Evolutionary conservation across 176 grass and related monocot genomes (phyloP), one percentile per base, ranked within the genome.

Genomic region (Zizania latifolia): DNA sequence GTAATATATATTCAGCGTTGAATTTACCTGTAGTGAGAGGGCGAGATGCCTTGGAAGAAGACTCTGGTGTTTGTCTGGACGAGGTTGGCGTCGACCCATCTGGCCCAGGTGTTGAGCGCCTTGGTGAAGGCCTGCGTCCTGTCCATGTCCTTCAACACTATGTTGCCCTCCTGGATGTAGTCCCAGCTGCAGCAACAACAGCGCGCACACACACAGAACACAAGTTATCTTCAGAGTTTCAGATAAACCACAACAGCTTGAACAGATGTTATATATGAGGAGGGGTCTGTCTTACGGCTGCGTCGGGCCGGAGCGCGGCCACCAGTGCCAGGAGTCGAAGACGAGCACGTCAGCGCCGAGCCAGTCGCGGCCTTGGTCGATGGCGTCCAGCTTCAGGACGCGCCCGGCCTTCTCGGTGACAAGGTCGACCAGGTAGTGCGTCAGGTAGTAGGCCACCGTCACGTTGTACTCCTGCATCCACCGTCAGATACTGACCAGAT

Each of bases 261-360:
- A 57, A 15, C 0, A 23, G 11, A 34, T 51, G n/a, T n/a, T n/a
- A n/a, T n/a, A 0, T 16, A 50, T 5, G 48, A 53, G 48, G 19
- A 53, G 48, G 34, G 6, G 34, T 36, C 34, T 3, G 48, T 28
- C 75, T 73, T 9, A 97, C 90, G 88, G 78, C 39, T 81, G 86
- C 2, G 83, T 48, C 0, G 72, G 60, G 2, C 94, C 94, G 9
- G 71, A 55, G 45, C 74, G 81, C n/a, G 90, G 70, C 94, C 94
- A 97, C 94, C 94, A 97, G 78, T 97, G 93, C 90, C 90, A 88
- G 0, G 90, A 85, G 80, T 97, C 89, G 90, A 97, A 97, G 83
- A 97, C 81, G 62, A 97, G 85, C 13, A 93, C 86, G 28, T 97
- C 88, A 27, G 88, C 86, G 39, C 15, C 71, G 36, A 87, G 77